Percentiles rank a stretch among this genome's conserved stretches.
Conservation (phyloP, 2,329 filamentous ascomycete genomes). For the Pseudogymnoascus sp. region DNA sequence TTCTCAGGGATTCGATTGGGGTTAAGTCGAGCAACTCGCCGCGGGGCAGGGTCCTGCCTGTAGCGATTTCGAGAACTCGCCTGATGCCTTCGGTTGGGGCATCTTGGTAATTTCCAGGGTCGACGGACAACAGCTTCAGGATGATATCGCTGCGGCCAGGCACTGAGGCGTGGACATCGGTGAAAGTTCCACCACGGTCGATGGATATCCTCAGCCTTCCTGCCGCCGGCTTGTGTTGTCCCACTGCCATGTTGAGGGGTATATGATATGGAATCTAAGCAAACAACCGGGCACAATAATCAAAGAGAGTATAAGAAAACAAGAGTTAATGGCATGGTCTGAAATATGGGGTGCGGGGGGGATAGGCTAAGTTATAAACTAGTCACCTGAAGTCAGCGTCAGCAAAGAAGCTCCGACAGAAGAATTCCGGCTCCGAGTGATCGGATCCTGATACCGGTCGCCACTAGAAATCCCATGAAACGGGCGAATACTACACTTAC, state of each 20-base stretch:
- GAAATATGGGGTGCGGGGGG: conserved; percentile 3
- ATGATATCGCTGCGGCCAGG: conserved; percentile 56
- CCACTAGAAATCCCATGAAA: background rate
- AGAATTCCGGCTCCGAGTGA: background rate
- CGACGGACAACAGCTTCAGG: conserved; percentile 68
- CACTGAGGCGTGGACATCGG: conserved; percentile 57
- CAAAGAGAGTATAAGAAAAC: background rate
- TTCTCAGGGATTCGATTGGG: conserved; percentile 59
- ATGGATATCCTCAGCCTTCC: conserved; percentile 5
- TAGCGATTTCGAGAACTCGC: conserved; percentile 51
- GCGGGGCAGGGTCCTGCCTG: conserved; percentile 49
- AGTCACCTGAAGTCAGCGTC: background rate
- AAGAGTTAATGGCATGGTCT: background rate
- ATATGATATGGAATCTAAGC: background rate
- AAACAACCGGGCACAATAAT: background rate
- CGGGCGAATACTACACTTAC: background rate
- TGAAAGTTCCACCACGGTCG: conserved; percentile 62
- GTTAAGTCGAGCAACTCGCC: conserved; percentile 54
- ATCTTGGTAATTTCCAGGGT: conserved; percentile 61
- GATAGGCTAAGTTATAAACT: conserved; percentile 3
- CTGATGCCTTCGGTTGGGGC: conserved; percentile 60
- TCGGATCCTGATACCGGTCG: background rate
- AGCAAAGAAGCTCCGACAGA: background rate
- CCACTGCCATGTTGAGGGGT: conserved; percentile 3
- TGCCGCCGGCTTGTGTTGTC: background rate